Conservation (phyloP, 345 rosid species). For the Brassica cretica region DNA sequence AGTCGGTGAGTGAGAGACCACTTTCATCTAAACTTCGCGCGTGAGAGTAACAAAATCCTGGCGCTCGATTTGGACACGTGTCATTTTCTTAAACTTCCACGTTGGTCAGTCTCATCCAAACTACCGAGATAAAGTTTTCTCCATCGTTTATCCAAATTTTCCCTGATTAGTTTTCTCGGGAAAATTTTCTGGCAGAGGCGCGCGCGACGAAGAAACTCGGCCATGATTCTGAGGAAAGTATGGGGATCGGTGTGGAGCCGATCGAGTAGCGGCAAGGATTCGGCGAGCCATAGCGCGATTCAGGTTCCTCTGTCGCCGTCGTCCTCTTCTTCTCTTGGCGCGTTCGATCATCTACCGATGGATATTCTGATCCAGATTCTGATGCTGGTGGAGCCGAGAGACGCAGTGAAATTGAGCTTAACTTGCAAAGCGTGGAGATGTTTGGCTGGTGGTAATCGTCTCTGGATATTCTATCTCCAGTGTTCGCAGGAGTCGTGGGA, state of each 20-base stretch:
- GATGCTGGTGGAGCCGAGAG: conserved; percentile 61
- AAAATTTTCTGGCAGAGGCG: not conserved
- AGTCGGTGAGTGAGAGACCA: conserved; percentile 22
- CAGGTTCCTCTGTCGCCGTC: conserved; percentile 13
- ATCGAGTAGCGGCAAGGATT: conserved; percentile 20
- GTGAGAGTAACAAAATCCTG: not conserved
- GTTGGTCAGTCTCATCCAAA: conserved; percentile 21
- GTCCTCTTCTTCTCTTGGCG: conserved; percentile 49
- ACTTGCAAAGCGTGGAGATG: conserved; percentile 53
- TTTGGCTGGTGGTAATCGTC: conserved; percentile 55
- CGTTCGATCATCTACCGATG: conserved; percentile 60
- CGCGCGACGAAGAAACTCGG: conserved; percentile 11
- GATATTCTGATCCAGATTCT: conserved; percentile 69
- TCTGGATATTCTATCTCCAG: conserved; percentile 72
- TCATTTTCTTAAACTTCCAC: not conserved
- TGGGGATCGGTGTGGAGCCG: conserved; percentile 50
- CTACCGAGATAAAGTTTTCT: not conserved
- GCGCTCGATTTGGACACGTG: conserved; percentile 14
- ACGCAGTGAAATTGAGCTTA: conserved; percentile 50
- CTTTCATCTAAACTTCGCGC: not conserved
- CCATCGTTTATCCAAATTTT: not conserved
- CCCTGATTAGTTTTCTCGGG: conserved; percentile 27
- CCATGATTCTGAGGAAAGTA: conserved; percentile 51
- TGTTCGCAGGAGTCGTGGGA: conserved; percentile 50
- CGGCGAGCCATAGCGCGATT: conserved; percentile 10